These are phyloP conservation scores for Sambucus nigra DNA, from an alignment of 129 eudicot species.

Conservation along the genomic window DNA sequence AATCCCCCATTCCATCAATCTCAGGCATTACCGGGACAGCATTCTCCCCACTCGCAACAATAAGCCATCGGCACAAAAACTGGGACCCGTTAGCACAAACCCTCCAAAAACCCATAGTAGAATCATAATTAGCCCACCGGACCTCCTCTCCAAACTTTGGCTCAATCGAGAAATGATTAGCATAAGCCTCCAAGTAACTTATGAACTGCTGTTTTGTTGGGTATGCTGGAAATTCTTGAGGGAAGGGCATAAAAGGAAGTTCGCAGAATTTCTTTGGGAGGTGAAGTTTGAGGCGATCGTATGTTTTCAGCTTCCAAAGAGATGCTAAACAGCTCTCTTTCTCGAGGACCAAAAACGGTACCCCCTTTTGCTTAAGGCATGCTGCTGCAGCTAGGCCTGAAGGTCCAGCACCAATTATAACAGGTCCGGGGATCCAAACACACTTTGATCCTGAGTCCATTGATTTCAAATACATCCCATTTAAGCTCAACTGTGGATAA, in stretches of 20 bases:
- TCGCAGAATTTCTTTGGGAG: constrained; percentile 35
- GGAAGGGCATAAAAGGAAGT: constrained; percentile 27
- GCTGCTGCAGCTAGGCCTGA: constrained; percentile 33
- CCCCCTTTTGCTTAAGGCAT: constrained; percentile 18
- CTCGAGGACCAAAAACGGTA: constrained; percentile 25
- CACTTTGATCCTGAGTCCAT: constrained; percentile 12
- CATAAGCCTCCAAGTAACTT: constrained; percentile 30
- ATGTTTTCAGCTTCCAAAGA: constrained; percentile 29
- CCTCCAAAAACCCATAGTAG: constrained; percentile 2
- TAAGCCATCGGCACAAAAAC: constrained; percentile 21
- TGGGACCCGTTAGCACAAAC: background rate
- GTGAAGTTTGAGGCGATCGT: constrained; percentile 38
- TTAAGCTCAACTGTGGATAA: background rate
- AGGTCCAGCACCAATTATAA: constrained; percentile 34
- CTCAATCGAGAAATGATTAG: constrained; percentile 22
- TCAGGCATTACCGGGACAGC: constrained; percentile 19
- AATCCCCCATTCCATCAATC: constrained; percentile 11
- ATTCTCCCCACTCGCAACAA: constrained; percentile 24
- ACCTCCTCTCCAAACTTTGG: constrained; percentile 22
- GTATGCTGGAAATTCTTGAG: constrained; percentile 27
- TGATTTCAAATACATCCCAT: background rate
- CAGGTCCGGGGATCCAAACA: constrained; percentile 14
- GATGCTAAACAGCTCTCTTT: constrained; percentile 29
- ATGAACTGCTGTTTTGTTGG: constrained; percentile 29
- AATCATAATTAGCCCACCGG: constrained; percentile 11